Evolutionary conservation across 441 rosid species (phyloP), one percentile per base, ranked within the genome.

Genomic region (Bocquillonia castaneifolia): DNA sequence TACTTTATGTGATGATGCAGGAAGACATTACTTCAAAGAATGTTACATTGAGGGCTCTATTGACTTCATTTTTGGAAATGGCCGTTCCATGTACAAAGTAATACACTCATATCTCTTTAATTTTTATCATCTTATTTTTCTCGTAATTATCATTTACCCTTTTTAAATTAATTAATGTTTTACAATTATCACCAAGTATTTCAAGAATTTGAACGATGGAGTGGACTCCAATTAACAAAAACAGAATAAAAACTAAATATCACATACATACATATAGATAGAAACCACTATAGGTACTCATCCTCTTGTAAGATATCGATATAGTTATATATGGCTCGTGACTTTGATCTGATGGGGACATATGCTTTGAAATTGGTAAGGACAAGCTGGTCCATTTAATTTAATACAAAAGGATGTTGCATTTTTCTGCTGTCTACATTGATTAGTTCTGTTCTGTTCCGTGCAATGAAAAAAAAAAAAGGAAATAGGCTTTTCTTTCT

Each of bases 1-100:
- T 79, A 92, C 98, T 17, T 82, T 90, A 14, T 90, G 96, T 10
- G 93, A 92, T 59, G 98, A 92, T n/a, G 96, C 98, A 0, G 98
- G 98, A 2, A 85, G 98, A 64, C 93, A 90, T 71, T 92, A 88
- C 79, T 92, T 92, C 77, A 88, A 87, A 68, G 90, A 88, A 34
- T 90, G 97, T 60, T 90, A 92, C 74, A 87, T 92, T 10, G 96
- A 92, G 69, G 98, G 96, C 56, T 92, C 96, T 15, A 90, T 92
- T 12, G 97, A 92, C 77, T 90, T 92, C 81, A 92, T 92, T 51
- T 92, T 92, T 51, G 98, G 98, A 23, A 92, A 92, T 50, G 98
- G 98, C 64, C 78, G 98, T 32, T 92, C 97, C 71, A 84, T 88
- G 93, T 92, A 92, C 79, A 88, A 83, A 71, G 96, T 90, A 87